A percentile compares a stretch with the other conserved stretches of the same genome.
phyloP scores from a whole-genome alignment of 2,329 filamentous ascomycete genomes.

The Fonsecaea multimorphosa region DNA sequence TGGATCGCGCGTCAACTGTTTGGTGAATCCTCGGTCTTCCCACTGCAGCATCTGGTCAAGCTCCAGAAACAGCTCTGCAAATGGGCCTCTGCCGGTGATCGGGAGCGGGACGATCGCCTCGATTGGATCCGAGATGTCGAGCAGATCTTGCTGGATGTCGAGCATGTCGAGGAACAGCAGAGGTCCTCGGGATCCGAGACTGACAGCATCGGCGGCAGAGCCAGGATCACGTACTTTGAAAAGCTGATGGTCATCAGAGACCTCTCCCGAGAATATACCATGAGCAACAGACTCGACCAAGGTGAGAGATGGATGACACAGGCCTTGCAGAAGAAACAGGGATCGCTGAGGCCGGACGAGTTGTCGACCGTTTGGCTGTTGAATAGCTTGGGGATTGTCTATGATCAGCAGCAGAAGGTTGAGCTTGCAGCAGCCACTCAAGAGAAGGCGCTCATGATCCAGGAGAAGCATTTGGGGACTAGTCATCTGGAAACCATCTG shows the following conservation, averaged over 20 bases:
- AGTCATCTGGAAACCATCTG: not conserved
- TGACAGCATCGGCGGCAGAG: not conserved
- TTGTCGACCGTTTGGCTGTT: not conserved
- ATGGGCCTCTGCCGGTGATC: not conserved
- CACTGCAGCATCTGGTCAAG: not conserved
- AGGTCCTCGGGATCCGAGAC: not conserved
- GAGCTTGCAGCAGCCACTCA: not conserved
- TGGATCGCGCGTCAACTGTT: not conserved
- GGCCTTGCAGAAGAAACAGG: not conserved
- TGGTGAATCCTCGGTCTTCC: not conserved
- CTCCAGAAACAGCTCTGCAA: not conserved
- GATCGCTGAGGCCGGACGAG: not conserved
- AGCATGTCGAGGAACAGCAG: not conserved
- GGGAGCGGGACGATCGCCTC: not conserved
- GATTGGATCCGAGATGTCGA: not conserved
- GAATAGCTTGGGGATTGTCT: not conserved
- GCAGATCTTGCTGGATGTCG: not conserved
- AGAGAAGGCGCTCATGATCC: not conserved
- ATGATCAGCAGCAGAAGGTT: not conserved
- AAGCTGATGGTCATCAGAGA: slow-evolving; percentile 3
- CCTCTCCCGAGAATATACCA: slow-evolving; percentile 1
- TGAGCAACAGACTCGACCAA: not conserved
- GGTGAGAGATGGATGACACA: not conserved
- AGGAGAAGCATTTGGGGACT: not conserved
- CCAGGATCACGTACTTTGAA: not conserved